Conservation (phyloP, 352 stramenopile species). For the Phytophthora boehmeriae region DNA sequence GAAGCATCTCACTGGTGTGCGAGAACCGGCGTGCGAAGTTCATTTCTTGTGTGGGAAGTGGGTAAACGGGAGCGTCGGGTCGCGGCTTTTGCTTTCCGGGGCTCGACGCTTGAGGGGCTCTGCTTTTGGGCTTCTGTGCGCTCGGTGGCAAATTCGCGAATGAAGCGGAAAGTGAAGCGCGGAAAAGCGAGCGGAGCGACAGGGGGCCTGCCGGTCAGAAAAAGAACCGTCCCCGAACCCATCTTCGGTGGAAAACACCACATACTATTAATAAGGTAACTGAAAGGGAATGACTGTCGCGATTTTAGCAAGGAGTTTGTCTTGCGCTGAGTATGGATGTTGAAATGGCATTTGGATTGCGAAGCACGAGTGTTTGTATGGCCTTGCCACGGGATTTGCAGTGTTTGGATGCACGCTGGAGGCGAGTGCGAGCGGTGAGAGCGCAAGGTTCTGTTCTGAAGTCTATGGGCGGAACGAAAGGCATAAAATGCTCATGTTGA, state of each 20-base stretch:
- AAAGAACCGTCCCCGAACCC: constrained; percentile 22
- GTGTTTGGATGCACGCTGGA: too few species aligned
- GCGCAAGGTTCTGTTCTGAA: too few species aligned
- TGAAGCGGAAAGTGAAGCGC: constrained; percentile 31
- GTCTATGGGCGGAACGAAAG: too few species aligned
- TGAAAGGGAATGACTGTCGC: not conserved
- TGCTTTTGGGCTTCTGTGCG: constrained; percentile 14
- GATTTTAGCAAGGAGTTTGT: not conserved
- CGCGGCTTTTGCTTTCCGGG: not conserved
- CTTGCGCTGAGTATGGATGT: not conserved
- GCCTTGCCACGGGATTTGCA: too few species aligned
- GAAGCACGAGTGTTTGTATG: too few species aligned
- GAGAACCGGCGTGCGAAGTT: constrained; percentile 48
- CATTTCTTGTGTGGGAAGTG: constrained; percentile 23
- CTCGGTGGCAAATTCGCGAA: constrained; percentile 44
- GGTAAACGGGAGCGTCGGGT: not conserved
- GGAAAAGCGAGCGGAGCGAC: constrained; percentile 6
- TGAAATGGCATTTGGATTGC: too few species aligned
- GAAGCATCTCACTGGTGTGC: constrained; percentile 41
- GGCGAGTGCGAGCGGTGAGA: too few species aligned
- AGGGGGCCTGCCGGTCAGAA: constrained; percentile 23
- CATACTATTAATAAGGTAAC: not conserved
- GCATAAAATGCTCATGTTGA: too few species aligned
- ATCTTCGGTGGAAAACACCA: not conserved
- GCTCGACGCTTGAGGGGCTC: not conserved